A percentile compares a stretch with the other conserved stretches of the same genome.
Evolutionary conservation across 179 eudicot genomes (phyloP).

Genomic region (Corrigiola litoralis): DNA sequence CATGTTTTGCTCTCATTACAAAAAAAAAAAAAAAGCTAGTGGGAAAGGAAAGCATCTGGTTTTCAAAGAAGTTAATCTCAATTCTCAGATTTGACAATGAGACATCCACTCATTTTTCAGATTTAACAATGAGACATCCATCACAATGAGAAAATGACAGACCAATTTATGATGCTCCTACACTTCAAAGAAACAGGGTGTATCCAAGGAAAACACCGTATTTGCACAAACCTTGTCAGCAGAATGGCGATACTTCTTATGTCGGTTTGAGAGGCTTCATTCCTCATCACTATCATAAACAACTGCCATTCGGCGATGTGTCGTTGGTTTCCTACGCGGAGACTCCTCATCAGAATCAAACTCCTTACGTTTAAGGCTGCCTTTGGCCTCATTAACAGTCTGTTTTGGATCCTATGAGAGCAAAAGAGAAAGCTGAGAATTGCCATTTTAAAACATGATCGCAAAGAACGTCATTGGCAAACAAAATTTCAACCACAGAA

Average conservation of each 20-base stretch:
- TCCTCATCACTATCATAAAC: slow-evolving; percentile 91
- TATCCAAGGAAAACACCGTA: background rate
- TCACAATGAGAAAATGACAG: too few species aligned
- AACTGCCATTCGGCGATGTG: slow-evolving; percentile 80
- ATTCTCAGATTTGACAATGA: too few species aligned
- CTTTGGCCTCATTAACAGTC: slow-evolving; percentile 44
- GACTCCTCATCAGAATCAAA: slow-evolving; percentile 95
- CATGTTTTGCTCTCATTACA: too few species aligned
- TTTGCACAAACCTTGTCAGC: slow-evolving; percentile 2
- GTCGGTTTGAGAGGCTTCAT: slow-evolving; percentile 23
- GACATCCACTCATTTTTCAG: too few species aligned
- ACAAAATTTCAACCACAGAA: background rate
- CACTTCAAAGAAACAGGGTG: too few species aligned
- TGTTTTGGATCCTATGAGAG: slow-evolving; percentile 61
- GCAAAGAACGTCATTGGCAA: background rate
- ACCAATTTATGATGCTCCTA: background rate
- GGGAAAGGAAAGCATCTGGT: too few species aligned
- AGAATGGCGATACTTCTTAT: slow-evolving; percentile 1
- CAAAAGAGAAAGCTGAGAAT: background rate
- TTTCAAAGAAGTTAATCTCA: too few species aligned
- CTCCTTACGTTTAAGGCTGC: slow-evolving; percentile 73
- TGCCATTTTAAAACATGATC: background rate
- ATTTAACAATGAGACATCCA: too few species aligned
- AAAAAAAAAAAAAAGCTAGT: too few species aligned
- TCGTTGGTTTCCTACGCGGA: slow-evolving; percentile 59